Percentiles rank a stretch among this genome's conserved stretches.
Conservation (phyloP, 805 yeast species). For the Candida railenensis region DNA sequence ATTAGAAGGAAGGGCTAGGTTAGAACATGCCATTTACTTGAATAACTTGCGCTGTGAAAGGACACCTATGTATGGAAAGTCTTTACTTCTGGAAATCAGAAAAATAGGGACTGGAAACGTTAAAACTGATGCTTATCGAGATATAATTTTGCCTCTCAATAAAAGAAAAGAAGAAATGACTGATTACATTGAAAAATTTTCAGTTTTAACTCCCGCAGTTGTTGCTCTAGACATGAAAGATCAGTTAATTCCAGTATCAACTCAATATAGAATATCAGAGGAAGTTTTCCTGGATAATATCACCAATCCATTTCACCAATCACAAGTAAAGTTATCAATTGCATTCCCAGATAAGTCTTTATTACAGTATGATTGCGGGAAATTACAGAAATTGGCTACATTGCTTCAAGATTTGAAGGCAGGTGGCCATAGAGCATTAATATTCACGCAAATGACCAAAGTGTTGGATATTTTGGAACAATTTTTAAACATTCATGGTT, state of each 20-base stretch:
- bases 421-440: slow-evolving; percentile 89
- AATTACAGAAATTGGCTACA: slow-evolving; percentile 78
- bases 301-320: slow-evolving; percentile 63
- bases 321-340: slow-evolving; percentile 84
- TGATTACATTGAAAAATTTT: slow-evolving; percentile 66
- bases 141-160: slow-evolving; percentile 24
- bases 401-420: slow-evolving; percentile 75
- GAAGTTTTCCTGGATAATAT: slow-evolving; percentile 39
- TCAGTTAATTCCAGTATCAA: slow-evolving; percentile 41
- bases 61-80: slow-evolving; percentile 67
- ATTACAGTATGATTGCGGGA: slow-evolving; percentile 95
- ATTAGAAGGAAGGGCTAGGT: slow-evolving; percentile 47
- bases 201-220: slow-evolving; percentile 85
- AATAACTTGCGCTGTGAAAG: slow-evolving; percentile 65
- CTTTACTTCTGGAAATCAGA: slow-evolving; percentile 39
- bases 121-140: slow-evolving; percentile 13
- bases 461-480: slow-evolving; percentile 92
- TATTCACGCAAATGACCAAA: slow-evolving; percentile 97
- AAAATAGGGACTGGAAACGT: slow-evolving; percentile 5
- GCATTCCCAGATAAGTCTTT: slow-evolving; percentile 96
- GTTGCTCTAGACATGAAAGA: slow-evolving; percentile 73
- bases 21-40: slow-evolving; percentile 58
- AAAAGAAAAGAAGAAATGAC: slow-evolving; percentile 35
- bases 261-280: slow-evolving; percentile 29
- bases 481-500: slow-evolving; percentile 91